phyloP scores from a whole-genome alignment of 305 asterid species.

The Vinca major region DNA sequence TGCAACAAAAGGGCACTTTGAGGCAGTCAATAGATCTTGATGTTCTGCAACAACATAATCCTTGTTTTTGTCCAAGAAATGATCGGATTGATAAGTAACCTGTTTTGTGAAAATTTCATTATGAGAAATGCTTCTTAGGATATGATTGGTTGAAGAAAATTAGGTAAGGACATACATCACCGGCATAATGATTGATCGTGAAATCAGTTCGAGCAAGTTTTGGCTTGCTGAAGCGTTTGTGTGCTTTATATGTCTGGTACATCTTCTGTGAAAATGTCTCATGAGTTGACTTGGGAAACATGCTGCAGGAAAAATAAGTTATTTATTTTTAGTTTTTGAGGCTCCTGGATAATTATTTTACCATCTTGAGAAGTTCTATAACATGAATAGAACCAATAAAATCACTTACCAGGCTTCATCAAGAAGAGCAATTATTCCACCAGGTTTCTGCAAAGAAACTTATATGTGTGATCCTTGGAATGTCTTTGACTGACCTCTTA shows the following conservation, averaged over 20 bases:
- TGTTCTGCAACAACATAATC: conserved; percentile 92
- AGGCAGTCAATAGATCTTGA: conserved; percentile 77
- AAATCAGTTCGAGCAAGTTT: conserved; percentile 86
- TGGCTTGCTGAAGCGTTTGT: conserved; percentile 95
- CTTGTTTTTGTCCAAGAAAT: conserved; percentile 91
- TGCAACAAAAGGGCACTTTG: conserved; percentile 67
- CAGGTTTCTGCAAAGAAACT: conserved; percentile 77
- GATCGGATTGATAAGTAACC: conserved; percentile 94
- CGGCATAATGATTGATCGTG: conserved; percentile 91
- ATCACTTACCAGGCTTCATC: conserved; percentile 95
- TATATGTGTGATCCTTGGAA: conserved; percentile 16
- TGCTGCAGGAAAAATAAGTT: conserved; percentile 52
- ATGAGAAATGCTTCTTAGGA: conserved; percentile 18
- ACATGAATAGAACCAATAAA: conserved; percentile 7
- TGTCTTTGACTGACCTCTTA: neutral
- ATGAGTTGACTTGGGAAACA: conserved; percentile 97
- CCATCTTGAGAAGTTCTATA: neutral
- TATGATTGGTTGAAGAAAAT: conserved; percentile 12
- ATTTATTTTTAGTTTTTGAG: neutral
- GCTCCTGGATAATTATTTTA: neutral
- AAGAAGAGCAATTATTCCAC: conserved; percentile 96
- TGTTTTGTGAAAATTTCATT: conserved; percentile 28
- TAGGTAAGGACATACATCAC: conserved; percentile 53
- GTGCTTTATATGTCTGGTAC: conserved; percentile 85
- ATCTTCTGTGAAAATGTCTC: conserved; percentile 95